Conservation (phyloP, 2,329 filamentous ascomycete species). For the Aureobasidium sp. region DNA sequence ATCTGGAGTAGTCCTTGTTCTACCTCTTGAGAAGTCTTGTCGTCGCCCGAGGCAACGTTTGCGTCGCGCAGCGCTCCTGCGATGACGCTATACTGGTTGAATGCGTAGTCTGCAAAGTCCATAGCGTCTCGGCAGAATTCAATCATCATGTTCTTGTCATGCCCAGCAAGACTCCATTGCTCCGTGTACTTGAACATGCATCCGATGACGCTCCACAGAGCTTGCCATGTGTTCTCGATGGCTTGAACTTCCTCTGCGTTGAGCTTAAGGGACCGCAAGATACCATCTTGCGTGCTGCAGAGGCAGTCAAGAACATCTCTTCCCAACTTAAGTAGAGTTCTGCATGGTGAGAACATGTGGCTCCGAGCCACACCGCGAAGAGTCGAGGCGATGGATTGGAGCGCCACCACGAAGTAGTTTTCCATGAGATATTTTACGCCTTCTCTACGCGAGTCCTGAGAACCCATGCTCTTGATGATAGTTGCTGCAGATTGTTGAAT, state of each 20-base stretch:
- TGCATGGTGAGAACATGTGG: slow-evolving; percentile 50
- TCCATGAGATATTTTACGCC: slow-evolving; percentile 53
- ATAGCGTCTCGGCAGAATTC: slow-evolving; percentile 93
- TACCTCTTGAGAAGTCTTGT: slow-evolving; percentile 24
- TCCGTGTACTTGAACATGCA: slow-evolving; percentile 78
- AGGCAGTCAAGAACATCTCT: slow-evolving; percentile 55
- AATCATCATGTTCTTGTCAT: slow-evolving; percentile 72
- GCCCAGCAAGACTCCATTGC: slow-evolving; percentile 62
- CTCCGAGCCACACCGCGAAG: slow-evolving; percentile 47
- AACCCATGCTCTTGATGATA: slow-evolving; percentile 73
- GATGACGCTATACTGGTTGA: slow-evolving; percentile 78
- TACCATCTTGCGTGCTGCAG: slow-evolving; percentile 53
- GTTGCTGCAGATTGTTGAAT: slow-evolving; percentile 74
- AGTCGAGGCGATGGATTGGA: slow-evolving; percentile 48
- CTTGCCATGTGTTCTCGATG: slow-evolving; percentile 71
- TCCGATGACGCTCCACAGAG: slow-evolving; percentile 71
- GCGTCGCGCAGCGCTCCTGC: slow-evolving; percentile 55
- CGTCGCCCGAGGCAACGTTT: slow-evolving; percentile 27
- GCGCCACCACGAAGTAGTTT: slow-evolving; percentile 46
- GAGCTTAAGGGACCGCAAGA: slow-evolving; percentile 51
- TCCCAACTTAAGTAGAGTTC: slow-evolving; percentile 51
- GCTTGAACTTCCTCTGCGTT: slow-evolving; percentile 52
- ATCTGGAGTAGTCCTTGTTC: slow-evolving; percentile 52
- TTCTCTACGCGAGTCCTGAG: slow-evolving; percentile 53
- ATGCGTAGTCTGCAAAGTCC: slow-evolving; percentile 78